Percentiles rank a stretch among this genome's conserved stretches.
Evolutionary conservation across 495 filamentous ascomycete genomes (phyloP).

Genomic region (Podospora anserina): DNA sequence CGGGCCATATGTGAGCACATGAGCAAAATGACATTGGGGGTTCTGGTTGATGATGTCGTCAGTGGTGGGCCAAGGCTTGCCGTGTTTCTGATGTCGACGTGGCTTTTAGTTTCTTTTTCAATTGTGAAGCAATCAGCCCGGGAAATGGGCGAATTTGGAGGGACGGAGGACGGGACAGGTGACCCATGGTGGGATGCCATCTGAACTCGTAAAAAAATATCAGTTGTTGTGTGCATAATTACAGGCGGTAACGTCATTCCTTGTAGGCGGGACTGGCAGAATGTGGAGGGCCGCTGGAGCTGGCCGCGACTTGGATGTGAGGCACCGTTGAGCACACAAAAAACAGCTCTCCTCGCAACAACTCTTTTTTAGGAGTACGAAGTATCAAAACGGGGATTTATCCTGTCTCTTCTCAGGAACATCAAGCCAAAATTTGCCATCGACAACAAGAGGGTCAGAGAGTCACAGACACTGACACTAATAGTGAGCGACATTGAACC

Average conservation of each 20-base stretch:
- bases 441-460: too few relatives aligned
- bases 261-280: neutral
- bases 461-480: neutral
- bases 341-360: neutral
- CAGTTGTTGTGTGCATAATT: neutral
- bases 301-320: neutral
- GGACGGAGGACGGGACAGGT: neutral
- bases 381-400: neutral
- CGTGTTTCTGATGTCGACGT: neutral
- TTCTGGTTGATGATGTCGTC: neutral
- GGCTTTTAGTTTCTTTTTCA: neutral
- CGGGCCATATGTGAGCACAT: neutral
- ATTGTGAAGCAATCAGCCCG: neutral
- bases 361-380: neutral
- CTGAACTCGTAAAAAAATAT: neutral
- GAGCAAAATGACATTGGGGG: neutral
- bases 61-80: neutral
- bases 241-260: slow-evolving; percentile 1
- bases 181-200: neutral
- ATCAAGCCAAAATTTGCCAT: neutral
- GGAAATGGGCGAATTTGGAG: neutral
- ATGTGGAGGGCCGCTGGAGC: neutral
- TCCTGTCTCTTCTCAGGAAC: neutral
- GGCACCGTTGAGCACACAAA: neutral
- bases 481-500: neutral